Base-by-base conservation (phyloP, 1,139 yeast genomes). In the Candida pseudoviswanathii region DNA sequence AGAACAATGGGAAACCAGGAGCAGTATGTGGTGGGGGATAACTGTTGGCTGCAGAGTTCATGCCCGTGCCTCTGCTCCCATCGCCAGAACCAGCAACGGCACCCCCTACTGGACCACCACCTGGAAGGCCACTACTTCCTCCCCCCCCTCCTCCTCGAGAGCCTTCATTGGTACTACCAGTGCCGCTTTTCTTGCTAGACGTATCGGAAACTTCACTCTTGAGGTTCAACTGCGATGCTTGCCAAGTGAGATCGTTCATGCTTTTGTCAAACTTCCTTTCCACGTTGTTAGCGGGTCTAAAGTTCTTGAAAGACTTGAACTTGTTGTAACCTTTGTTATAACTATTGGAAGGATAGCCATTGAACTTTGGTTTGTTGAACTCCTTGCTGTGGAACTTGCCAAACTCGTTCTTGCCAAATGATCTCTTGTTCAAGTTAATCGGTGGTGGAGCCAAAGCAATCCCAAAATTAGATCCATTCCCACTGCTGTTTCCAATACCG, bases 361-460 rank as follows among this genome's bases (percentile, higher is more conserved):
- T 56, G 37, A 57, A 54, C 37, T 51, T 57, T 10, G 52, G 51
- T 38, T 57, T 57, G 16, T 37, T 37, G 30, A 37, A 37, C 26
- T 45, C 44, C 39, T 47, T 44, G 37, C 16, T 29, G 10, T 11
- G 38, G 44, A 24, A 40, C n/a, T 48, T 50, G 9, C 27, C 45
- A 24, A 29, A 41, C 26, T 44, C 49, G 22, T 29, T 42, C 25
- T 41, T 45, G 1, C 33, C 9, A 7, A 43, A 29, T 1, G 70
- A 62, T 51, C 75, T 70, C 60, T 78, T 77, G 46, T 69, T 65
- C 53, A 84, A 73, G 57, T 84, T 82, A 30, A 86, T 84, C 3
- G 92, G 92, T 5, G 92, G 90, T 4, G 92, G 92, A 0, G 92
- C 91, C 48, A 85, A 71, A 32, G 76, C 77, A 51, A 84, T 66